Conservation (phyloP, 306 rosid species). For the Clitoria ternatea region DNA sequence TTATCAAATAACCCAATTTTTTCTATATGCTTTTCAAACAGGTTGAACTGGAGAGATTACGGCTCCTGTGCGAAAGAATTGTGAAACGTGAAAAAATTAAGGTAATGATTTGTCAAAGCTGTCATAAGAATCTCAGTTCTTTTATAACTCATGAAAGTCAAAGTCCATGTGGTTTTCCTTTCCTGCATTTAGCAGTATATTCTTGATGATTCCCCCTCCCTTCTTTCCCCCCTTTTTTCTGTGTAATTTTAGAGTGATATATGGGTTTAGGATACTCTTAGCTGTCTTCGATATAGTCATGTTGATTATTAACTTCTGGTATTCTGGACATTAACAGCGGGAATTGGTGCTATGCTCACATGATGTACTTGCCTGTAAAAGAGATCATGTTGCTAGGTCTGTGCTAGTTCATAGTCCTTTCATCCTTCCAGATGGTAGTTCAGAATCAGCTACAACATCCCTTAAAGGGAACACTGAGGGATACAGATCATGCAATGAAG, state of each 20-base stretch:
- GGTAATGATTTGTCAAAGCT: constrained; percentile 39
- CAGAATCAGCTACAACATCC: constrained; percentile 97
- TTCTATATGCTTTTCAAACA: constrained; percentile 37
- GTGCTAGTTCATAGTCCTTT: constrained; percentile 58
- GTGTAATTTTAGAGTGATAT: not conserved
- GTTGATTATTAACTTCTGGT: constrained; percentile 11
- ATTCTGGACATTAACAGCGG: constrained; percentile 59
- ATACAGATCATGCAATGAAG: constrained; percentile 78
- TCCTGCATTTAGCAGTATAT: not conserved
- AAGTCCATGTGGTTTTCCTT: not conserved
- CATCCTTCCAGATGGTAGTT: constrained; percentile 74
- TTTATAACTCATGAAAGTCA: not conserved
- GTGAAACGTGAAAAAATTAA: constrained; percentile 91
- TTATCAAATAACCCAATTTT: constrained; percentile 10
- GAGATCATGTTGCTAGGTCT: constrained; percentile 80
- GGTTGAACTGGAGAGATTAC: constrained; percentile 96
- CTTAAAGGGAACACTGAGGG: constrained; percentile 80
- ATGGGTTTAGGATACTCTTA: not conserved
- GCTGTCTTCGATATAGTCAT: constrained; percentile 14
- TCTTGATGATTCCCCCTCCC: no score
- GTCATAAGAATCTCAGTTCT: not conserved
- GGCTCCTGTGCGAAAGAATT: constrained; percentile 94
- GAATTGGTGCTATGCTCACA: constrained; percentile 90
- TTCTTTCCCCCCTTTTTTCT: no score
- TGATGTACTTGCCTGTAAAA: constrained; percentile 72